Percentiles rank a stretch among this genome's conserved stretches.
Conservation (phyloP, 2,329 filamentous ascomycete species). For the Phaeophleospora eucalypticola region DNA sequence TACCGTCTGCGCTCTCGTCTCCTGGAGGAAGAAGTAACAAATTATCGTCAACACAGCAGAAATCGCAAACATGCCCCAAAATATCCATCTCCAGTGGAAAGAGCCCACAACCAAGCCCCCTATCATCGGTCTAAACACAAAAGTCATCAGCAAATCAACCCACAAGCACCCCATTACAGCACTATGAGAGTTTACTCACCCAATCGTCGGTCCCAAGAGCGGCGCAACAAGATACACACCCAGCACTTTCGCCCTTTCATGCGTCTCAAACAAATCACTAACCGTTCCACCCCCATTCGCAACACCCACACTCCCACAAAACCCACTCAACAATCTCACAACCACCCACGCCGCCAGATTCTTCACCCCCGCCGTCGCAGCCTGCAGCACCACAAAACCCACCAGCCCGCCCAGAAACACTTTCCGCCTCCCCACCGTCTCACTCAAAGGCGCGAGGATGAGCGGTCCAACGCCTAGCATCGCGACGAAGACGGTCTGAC, state of each 20-base stretch:
- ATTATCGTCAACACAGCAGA: slow-evolving; percentile 37
- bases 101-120: slow-evolving; percentile 41
- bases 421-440: slow-evolving; percentile 44
- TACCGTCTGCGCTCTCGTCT: slow-evolving; percentile 41
- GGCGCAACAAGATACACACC: slow-evolving; percentile 42
- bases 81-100: slow-evolving; percentile 45
- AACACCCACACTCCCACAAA: slow-evolving; percentile 48
- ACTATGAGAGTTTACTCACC: no score
- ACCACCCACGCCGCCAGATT: slow-evolving; percentile 42
- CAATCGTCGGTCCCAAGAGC: slow-evolving; percentile 36
- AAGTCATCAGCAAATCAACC: not conserved
- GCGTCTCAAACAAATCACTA: slow-evolving; percentile 46
- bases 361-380: slow-evolving; percentile 44
- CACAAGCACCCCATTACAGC: no score
- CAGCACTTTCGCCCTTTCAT: slow-evolving; percentile 43
- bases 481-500: slow-evolving; percentile 47
- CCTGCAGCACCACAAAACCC: slow-evolving; percentile 43
- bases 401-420: slow-evolving; percentile 43
- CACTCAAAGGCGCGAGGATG: slow-evolving; percentile 43
- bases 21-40: slow-evolving; percentile 41
- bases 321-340: slow-evolving; percentile 43
- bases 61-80: slow-evolving; percentile 41
- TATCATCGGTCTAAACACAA: slow-evolving; percentile 29
- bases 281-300: slow-evolving; percentile 50
- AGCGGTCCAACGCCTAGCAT: slow-evolving; percentile 47